Conservation (phyloP, 306 rosid species). For the Lathyrus oleraceus region DNA sequence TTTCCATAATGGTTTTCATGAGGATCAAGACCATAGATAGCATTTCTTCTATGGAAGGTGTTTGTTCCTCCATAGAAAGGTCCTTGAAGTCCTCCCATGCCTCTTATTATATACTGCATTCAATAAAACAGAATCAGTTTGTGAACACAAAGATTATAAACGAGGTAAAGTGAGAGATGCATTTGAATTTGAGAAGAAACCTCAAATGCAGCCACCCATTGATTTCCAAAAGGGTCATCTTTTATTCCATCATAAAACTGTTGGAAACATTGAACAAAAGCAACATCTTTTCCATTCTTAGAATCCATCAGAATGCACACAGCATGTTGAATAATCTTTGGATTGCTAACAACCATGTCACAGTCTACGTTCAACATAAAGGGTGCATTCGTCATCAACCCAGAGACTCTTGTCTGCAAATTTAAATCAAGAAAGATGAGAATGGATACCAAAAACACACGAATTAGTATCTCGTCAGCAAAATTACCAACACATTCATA, state of each 20-base stretch:
- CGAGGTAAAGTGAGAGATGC: not conserved
- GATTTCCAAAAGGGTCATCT: conserved; percentile 74
- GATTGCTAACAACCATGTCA: conserved; percentile 67
- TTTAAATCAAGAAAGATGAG: not conserved
- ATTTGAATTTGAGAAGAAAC: conserved; percentile 33
- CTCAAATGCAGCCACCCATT: conserved; percentile 31
- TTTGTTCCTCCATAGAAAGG: conserved; percentile 54
- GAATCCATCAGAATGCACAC: conserved; percentile 57
- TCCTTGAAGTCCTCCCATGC: conserved; percentile 66
- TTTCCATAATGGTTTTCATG: conserved; percentile 5
- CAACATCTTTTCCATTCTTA: conserved; percentile 45
- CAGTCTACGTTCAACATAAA: conserved; percentile 68
- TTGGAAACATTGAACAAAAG: conserved; percentile 68
- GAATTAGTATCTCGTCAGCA: not conserved
- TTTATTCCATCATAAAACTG: conserved; percentile 50
- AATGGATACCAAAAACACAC: not conserved
- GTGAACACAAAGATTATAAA: not conserved
- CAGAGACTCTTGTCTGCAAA: conserved; percentile 63
- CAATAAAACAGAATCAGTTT: not conserved
- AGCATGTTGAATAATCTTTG: conserved; percentile 48
- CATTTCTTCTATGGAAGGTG: conserved; percentile 61
- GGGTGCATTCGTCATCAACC: conserved; percentile 74
- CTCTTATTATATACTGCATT: conserved; percentile 39
- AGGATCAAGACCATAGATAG: conserved; percentile 64
- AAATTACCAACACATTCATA: conserved; percentile 63